Percentiles rank a stretch among this genome's conserved stretches.
Conservation (phyloP, 176 grass and related monocot genomes). For the Poa annua region DNA sequence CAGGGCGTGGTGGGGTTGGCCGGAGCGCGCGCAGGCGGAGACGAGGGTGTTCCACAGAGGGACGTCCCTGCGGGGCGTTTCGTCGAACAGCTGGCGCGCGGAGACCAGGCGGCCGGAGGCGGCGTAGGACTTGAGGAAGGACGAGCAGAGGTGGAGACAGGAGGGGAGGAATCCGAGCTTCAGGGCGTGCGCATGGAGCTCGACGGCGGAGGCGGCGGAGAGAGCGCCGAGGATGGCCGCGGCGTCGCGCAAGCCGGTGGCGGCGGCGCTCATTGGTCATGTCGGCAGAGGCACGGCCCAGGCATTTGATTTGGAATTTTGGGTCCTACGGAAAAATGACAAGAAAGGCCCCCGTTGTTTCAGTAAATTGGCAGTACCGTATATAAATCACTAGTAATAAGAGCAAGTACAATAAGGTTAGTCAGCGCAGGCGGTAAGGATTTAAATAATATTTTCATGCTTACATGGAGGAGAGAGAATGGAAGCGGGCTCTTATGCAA, state of each 20-base stretch:
- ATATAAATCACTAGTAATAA: too few relatives aligned
- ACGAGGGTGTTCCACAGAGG: constrained; percentile 63
- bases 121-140: constrained; percentile 38
- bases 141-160: constrained; percentile 45
- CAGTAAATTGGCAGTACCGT: too few relatives aligned
- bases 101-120: constrained; percentile 28
- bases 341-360: background rate
- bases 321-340: background rate
- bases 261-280: constrained; percentile 40
- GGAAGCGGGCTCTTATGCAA: too few relatives aligned
- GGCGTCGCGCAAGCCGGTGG: constrained; percentile 35
- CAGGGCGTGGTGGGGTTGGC: constrained; percentile 24
- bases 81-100: constrained; percentile 53
- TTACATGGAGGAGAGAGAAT: too few relatives aligned
- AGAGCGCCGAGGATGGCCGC: constrained; percentile 32
- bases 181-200: constrained; percentile 28
- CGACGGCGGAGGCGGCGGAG: background rate
- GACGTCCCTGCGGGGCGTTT: constrained; percentile 49
- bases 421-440: too few relatives aligned
- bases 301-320: constrained; percentile 18
- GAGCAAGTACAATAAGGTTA: too few relatives aligned
- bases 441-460: too few relatives aligned
- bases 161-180: constrained; percentile 34
- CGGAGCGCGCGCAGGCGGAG: constrained; percentile 33
- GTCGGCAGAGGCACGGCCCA: background rate